Conservation (phyloP, 129 eudicot genomes). For the Apium graveolens region DNA sequence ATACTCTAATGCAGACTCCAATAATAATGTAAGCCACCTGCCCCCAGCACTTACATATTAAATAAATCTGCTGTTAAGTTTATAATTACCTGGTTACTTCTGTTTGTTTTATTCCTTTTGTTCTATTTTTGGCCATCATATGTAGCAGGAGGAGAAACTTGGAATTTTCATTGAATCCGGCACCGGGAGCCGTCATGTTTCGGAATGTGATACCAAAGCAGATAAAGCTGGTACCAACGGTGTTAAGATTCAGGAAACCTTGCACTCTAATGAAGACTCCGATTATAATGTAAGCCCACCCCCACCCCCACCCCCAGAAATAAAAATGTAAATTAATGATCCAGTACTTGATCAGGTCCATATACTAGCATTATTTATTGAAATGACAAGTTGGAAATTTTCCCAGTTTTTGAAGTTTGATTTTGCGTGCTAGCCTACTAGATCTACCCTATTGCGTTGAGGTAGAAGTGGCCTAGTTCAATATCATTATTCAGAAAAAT, state of each 20-base stretch:
- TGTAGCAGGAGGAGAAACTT: slow-evolving; percentile 39
- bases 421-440: not conserved
- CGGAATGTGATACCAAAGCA: slow-evolving; percentile 18
- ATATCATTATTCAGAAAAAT: not conserved
- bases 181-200: slow-evolving; percentile 22
- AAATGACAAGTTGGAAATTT: not conserved
- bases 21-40: slow-evolving; percentile 41
- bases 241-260: slow-evolving; percentile 16
- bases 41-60: slow-evolving; percentile 6
- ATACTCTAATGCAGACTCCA: slow-evolving; percentile 19
- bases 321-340: not conserved
- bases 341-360: not conserved
- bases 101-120: slow-evolving; percentile 20
- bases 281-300: slow-evolving; percentile 40
- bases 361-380: not conserved
- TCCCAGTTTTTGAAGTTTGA: not conserved
- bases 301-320: no score
- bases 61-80: not conserved
- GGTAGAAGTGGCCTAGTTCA: not conserved
- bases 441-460: not conserved
- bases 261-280: slow-evolving; percentile 18
- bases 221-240: slow-evolving; percentile 22
- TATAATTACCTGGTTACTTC: slow-evolving; percentile 11
- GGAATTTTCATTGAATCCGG: slow-evolving; percentile 24
- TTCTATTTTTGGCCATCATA: slow-evolving; percentile 25